These are phyloP conservation scores for Cicer yamashitae DNA, from an alignment of 306 rosid genomes.

Conservation along the genomic window DNA sequence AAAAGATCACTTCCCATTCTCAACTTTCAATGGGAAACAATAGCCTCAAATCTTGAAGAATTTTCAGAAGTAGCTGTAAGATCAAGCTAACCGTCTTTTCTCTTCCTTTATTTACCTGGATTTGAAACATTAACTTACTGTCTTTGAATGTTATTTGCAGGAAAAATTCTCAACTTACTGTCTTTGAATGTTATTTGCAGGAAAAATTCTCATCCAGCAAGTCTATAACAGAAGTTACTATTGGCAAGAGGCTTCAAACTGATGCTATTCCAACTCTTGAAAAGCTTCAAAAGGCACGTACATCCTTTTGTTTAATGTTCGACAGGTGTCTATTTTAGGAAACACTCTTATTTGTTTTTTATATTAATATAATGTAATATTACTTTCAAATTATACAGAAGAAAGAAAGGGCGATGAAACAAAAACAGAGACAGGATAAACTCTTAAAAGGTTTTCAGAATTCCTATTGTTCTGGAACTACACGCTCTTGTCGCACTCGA, in stretches of 20 bases:
- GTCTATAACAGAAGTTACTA: constrained; percentile 51
- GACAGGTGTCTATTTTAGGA: constrained; percentile 11
- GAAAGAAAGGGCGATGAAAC: constrained; percentile 58
- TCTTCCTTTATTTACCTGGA: background rate
- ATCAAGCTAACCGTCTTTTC: constrained; percentile 28
- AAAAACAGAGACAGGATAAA: constrained; percentile 62
- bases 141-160: constrained; percentile 59
- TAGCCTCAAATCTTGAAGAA: constrained; percentile 76
- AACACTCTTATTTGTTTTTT: constrained; percentile 27
- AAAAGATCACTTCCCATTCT: constrained; percentile 52
- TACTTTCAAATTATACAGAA: constrained; percentile 55
- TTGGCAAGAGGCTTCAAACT: constrained; percentile 60
- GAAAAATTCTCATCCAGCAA: constrained; percentile 67
- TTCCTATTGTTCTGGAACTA: constrained; percentile 49
- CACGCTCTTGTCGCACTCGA: constrained; percentile 72
- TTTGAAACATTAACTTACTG: constrained; percentile 22
- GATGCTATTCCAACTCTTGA: constrained; percentile 77
- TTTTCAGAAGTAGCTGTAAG: constrained; percentile 73
- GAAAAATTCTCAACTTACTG: constrained; percentile 55
- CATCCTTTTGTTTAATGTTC: constrained; percentile 26
- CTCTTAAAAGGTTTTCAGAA: constrained; percentile 47
- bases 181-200: constrained; percentile 59
- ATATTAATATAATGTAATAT: constrained; percentile 12
- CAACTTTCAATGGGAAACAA: constrained; percentile 76
- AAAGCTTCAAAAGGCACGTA: constrained; percentile 64